Evolutionary conservation across 345 rosid species (phyloP).

Genomic region (Eucalyptus sideroxylon): DNA sequence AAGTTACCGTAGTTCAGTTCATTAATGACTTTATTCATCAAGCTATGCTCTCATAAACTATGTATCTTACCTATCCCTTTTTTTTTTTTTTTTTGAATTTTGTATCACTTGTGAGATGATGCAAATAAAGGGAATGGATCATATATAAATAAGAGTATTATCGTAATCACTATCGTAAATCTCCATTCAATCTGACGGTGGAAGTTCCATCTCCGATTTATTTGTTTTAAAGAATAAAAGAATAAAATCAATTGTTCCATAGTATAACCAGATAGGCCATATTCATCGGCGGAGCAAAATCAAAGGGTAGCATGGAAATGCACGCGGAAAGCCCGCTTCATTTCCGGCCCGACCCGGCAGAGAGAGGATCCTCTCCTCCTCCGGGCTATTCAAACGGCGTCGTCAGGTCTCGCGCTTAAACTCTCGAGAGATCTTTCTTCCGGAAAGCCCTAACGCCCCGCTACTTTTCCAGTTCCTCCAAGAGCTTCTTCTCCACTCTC

Average conservation of each 20-base stretch:
- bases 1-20: rapidly evolving
- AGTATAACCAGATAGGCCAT: too few species aligned
- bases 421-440: neutral
- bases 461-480: neutral
- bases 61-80: neutral
- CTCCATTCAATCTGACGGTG: neutral
- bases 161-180: neutral
- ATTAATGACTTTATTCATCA: neutral
- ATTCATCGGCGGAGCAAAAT: neutral
- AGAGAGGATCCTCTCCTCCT: rapidly evolving
- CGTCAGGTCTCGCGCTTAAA: neutral
- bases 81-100: too few species aligned
- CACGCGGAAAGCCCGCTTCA: neutral
- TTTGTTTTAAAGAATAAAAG: too few species aligned
- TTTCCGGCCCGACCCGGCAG: neutral
- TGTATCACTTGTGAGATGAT: neutral
- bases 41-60: neutral
- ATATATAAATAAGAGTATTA: too few species aligned
- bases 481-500: neutral
- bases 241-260: too few species aligned
- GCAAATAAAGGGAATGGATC: too few species aligned
- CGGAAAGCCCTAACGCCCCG: neutral
- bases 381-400: neutral
- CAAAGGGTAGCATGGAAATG: neutral
- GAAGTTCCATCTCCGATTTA: neutral